Percentiles rank a stretch among this genome's conserved stretches.
Conservation (phyloP, 768 basidiomycete species). For the Neoboletus magnificus region DNA sequence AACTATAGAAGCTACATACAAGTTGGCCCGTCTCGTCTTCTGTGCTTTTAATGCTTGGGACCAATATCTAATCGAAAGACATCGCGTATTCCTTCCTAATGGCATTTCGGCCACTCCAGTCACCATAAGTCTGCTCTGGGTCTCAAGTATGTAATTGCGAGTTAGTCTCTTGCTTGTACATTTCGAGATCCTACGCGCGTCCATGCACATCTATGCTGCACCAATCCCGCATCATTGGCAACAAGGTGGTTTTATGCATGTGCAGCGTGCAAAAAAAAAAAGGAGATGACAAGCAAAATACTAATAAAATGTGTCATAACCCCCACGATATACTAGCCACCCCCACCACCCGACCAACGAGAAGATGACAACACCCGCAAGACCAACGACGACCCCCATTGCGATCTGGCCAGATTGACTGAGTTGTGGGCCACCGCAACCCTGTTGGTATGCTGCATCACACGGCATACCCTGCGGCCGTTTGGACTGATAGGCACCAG, state of each 20-base stretch:
- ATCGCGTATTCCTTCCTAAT: background rate
- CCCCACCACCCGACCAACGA: slow-evolving; percentile 39
- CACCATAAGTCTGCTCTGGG: background rate
- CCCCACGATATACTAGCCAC: slow-evolving; percentile 27
- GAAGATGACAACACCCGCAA: slow-evolving; percentile 58
- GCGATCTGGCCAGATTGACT: slow-evolving; percentile 62
- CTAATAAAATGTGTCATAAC: slow-evolving; percentile 24
- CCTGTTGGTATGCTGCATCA: slow-evolving; percentile 61
- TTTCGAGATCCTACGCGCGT: too few relatives aligned
- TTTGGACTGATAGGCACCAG: slow-evolving; percentile 60
- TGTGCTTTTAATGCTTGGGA: background rate
- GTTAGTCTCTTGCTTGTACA: background rate
- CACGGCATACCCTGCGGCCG: slow-evolving; percentile 72
- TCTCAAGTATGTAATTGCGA: background rate
- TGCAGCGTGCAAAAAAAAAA: background rate
- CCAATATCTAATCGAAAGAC: background rate
- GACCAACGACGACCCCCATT: slow-evolving; percentile 61
- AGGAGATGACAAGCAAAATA: background rate
- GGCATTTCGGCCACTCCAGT: background rate
- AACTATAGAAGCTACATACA: too few relatives aligned
- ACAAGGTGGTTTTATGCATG: background rate
- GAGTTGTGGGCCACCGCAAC: slow-evolving; percentile 52
- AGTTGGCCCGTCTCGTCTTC: background rate
- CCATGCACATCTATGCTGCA: background rate
- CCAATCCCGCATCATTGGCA: background rate